These are phyloP conservation scores for Massarina eburnea DNA, from an alignment of 2,329 filamentous ascomycete species.

Conservation along the genomic window DNA sequence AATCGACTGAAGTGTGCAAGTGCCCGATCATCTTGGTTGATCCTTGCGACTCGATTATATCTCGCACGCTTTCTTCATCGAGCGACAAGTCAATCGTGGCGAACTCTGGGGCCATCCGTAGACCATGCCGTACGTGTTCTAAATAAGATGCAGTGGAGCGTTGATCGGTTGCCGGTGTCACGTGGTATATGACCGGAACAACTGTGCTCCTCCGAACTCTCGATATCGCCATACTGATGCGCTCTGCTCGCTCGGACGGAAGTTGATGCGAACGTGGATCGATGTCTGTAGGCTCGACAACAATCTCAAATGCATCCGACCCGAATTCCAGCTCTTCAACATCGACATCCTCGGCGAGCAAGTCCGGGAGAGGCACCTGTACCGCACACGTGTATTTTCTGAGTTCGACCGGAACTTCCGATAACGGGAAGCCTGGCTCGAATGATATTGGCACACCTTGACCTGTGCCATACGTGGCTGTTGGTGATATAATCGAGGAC, in stretches of 20 bases:
- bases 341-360: conserved; percentile 58
- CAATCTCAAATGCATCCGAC: conserved; percentile 67
- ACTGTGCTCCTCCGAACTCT: conserved; percentile 65
- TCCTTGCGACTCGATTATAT: conserved; percentile 55
- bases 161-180: conserved; percentile 31
- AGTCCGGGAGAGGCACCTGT: conserved; percentile 60
- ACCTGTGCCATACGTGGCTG: conserved; percentile 38
- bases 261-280: conserved; percentile 16
- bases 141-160: conserved; percentile 49
- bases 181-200: conserved; percentile 48
- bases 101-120: conserved; percentile 65
- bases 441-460: conserved; percentile 52
- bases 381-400: conserved; percentile 69
- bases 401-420: conserved; percentile 61
- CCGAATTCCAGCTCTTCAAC: conserved; percentile 68
- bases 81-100: conserved; percentile 62
- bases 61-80: conserved; percentile 53
- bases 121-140: conserved; percentile 60
- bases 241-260: conserved; percentile 25
- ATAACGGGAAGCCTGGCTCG: conserved; percentile 66
- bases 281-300: conserved; percentile 47
- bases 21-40: conserved; percentile 65
- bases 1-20: conserved; percentile 52
- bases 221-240: conserved; percentile 61
- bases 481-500: conserved; percentile 59